Base-by-base conservation (phyloP, 768 basidiomycete species). In the Rhodotorula diobovata region DNA sequence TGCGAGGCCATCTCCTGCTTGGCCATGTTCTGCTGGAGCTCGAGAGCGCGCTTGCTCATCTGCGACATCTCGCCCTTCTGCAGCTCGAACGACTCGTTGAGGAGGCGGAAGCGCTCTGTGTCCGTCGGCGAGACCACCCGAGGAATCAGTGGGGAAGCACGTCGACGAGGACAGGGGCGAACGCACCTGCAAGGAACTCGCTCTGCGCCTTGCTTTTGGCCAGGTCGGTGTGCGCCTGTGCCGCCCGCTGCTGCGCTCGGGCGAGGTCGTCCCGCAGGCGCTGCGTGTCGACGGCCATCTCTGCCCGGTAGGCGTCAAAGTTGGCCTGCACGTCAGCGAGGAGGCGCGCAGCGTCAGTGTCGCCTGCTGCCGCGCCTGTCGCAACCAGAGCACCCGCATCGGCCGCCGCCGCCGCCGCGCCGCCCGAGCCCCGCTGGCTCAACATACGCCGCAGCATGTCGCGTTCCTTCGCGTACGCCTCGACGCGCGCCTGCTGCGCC, bases 141-240 rank as follows among this genome's bases (percentile, higher is more conserved):
- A 11, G 0, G 2, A 45, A 6, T 9, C 4, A 21, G 21, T 41
- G 41, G n/a, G 35, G n/a, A 41, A 59, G 12, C 58, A 55, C n/a
- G 34, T 37, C 63, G 37, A 6, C 16, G 12, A 3, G 14, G 56
- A 72, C 45, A 39, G 37, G 10, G 35, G 41, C 41, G 41, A 43
- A 81, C 87, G 68, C 71, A 88, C 93, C 92, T 43, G 86, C 84
- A 37, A 92, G 83, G 77, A 86, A 88, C 60, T 93, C 90, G 32
- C 88, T 84, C 81, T 89, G 88, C 4, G 92, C 92, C 72, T 89
- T 89, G 2, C 90, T 87, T 78, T 90, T 93, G 2, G 92, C 93
- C 25, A 93, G 82, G 4, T 84, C 83, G 35, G 90, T 85, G 62
- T 85, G 84, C 25, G 88, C 83, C 54, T 85, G 84, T 21, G 87